Base-by-base conservation (phyloP, 1,284 basidiomycete genomes). In the Moesziomyces sp. region DNA sequence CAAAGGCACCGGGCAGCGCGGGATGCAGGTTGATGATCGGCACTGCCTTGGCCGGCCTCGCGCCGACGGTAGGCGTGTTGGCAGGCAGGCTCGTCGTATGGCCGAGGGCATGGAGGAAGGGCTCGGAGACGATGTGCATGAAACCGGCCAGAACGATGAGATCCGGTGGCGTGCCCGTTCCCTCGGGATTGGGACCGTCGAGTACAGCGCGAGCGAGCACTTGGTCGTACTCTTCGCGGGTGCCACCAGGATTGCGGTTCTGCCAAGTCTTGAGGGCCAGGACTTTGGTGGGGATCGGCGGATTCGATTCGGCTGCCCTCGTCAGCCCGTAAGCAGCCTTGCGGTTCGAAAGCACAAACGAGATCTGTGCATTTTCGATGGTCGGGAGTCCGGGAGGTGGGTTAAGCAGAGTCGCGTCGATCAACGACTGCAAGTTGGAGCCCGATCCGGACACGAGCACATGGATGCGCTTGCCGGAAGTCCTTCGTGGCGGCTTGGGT, bases 11-110 rank as follows among this genome's bases (percentile, higher is more conserved):
- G 0, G 97, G 97, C 2, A 99, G 87, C 6, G 96, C 97, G 10
- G 97, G 96, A 81, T 99, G 97, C 11, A 99, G 87, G 84, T 99
- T 99, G 87, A 99, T 97, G 74, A 97, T 92, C 0, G 93, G 91
- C 7, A 96, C 89, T 6, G 88, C 87, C 57, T 86, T 60, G 1
- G 34, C 54, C 2, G 75, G 78, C n/a, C 62, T 62, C 19, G 52
- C 18, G 35, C 68, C 71, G 19, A 76, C 55, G 6, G 67, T 71
- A 1, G 59, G 77, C 6, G 72, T 70, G 30, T 47, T 52, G 24
- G 46, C 50, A 23, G 72, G 72, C 23, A 77, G 53, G n/a, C 57
- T 62, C 18, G 80, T 77, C 24, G 53, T 52, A 54, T 81, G 78
- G 13, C 77, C 82, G 11, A 83, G 50, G 1, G 76, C 80, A 52